A percentile compares a stretch with the other conserved stretches of the same genome.
These are phyloP conservation scores for Mycena maculata DNA, from an alignment of 768 basidiomycete genomes.

Conservation along the genomic window DNA sequence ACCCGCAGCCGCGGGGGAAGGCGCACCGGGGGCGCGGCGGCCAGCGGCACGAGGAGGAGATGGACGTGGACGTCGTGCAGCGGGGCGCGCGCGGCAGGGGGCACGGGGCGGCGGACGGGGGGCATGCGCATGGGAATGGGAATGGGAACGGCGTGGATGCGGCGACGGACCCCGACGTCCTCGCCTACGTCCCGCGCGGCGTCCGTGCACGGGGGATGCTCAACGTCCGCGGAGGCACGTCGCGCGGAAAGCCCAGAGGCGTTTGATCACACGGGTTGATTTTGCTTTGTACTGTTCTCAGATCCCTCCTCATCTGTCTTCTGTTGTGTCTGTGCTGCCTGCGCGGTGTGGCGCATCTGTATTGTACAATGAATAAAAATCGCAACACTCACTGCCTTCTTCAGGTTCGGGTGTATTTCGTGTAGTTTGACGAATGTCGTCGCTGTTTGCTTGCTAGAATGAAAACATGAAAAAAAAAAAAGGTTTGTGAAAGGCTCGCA, in stretches of 20 bases:
- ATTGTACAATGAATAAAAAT: no score
- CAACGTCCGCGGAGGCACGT: slow-evolving; percentile 9
- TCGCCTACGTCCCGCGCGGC: slow-evolving; percentile 30
- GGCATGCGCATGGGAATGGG: not conserved
- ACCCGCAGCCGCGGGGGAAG: slow-evolving; percentile 22
- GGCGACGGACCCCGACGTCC: slow-evolving; percentile 10
- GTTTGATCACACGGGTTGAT: not conserved
- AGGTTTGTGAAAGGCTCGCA: slow-evolving; percentile 84
- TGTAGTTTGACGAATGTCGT: no score
- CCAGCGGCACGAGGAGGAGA: slow-evolving; percentile 22
- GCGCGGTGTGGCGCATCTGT: not conserved
- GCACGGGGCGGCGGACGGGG: slow-evolving; percentile 6
- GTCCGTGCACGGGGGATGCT: slow-evolving; percentile 29
- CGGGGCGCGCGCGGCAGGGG: slow-evolving; percentile 15
- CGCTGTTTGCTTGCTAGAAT: no score
- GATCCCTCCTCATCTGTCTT: not conserved
- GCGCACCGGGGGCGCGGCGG: slow-evolving; percentile 18
- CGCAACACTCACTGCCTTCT: no score
- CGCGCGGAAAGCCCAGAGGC: not conserved
- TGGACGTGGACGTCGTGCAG: slow-evolving; percentile 25
- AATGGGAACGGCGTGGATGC: no score
- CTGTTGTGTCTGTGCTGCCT: not conserved
- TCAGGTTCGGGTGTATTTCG: no score
- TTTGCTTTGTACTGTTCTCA: slow-evolving; percentile 5
- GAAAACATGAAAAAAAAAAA: slow-evolving; percentile 49